phyloP scores from a whole-genome alignment of 2,329 filamentous ascomycete genomes.

The Diaporthe vaccinii region DNA sequence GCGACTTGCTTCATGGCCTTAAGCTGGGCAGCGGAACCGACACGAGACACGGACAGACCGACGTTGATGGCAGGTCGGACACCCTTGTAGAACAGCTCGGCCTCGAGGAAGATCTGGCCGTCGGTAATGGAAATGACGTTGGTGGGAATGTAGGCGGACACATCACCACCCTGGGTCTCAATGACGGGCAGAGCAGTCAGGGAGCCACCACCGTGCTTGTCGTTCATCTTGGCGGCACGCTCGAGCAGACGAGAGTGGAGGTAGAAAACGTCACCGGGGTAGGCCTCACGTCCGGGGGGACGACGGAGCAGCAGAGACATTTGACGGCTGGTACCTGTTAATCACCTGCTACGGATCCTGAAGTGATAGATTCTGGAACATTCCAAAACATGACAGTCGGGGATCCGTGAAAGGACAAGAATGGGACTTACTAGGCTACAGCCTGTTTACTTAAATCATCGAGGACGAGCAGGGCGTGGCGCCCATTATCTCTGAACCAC shows the following conservation, averaged over 20 bases:
- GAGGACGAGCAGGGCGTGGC: slow-evolving; percentile 90
- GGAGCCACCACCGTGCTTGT: slow-evolving; percentile 94
- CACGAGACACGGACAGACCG: slow-evolving; percentile 99
- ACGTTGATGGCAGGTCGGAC: slow-evolving; percentile 99
- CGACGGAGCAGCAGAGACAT: slow-evolving; percentile 99
- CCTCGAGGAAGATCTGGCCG: slow-evolving; percentile 99
- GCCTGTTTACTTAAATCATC: slow-evolving; percentile 99
- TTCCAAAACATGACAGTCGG: too few relatives aligned
- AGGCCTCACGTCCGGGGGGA: slow-evolving; percentile 98
- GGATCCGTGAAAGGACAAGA: too few relatives aligned
- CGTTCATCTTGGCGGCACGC: slow-evolving; percentile 99
- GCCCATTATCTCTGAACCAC: slow-evolving; percentile 85
- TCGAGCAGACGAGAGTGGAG: slow-evolving; percentile 99
- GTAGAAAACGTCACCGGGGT: slow-evolving; percentile 99
- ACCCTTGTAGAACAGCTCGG: slow-evolving; percentile 99
- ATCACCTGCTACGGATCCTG: too few relatives aligned
- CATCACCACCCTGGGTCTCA: slow-evolving; percentile 99
- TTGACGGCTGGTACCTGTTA: slow-evolving; percentile 71
- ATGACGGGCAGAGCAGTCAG: slow-evolving; percentile 98
- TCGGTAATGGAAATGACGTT: slow-evolving; percentile 99
- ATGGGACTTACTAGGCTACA: slow-evolving; percentile 75
- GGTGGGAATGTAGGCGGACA: slow-evolving; percentile 99
- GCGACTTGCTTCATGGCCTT: slow-evolving; percentile 99
- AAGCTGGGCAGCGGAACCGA: slow-evolving; percentile 98
- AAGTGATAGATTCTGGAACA: too few relatives aligned